Conservation (phyloP, 179 eudicot species). For the Gypsophila paniculata region DNA sequence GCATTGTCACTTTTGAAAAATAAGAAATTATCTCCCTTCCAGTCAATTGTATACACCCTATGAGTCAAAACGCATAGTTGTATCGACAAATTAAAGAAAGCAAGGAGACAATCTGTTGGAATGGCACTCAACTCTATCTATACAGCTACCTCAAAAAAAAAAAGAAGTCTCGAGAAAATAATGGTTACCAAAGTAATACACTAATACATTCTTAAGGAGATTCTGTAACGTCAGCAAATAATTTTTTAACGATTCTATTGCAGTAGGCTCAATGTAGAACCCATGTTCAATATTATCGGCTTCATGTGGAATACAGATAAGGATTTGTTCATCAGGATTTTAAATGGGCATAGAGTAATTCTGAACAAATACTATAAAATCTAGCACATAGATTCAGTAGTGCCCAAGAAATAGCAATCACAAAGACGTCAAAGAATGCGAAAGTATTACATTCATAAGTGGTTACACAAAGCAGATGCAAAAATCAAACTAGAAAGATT, state of each 20-base stretch:
- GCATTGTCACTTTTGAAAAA: not conserved
- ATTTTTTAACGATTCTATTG: not conserved
- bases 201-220: not conserved
- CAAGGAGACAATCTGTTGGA: slow-evolving; percentile 8
- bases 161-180: not conserved
- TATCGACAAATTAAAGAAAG: not conserved
- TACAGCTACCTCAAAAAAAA: slow-evolving; percentile 4
- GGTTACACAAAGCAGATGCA: not conserved
- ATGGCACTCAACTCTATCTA: slow-evolving; percentile 1
- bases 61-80: not conserved
- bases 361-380: not conserved
- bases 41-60: not conserved
- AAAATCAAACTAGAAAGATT: not conserved
- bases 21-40: no score
- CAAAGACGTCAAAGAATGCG: not conserved
- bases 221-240: not conserved
- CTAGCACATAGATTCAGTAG: no score
- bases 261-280: not conserved
- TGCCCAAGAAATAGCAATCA: not conserved
- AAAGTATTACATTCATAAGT: not conserved
- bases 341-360: not conserved
- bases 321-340: not conserved
- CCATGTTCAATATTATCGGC: not conserved
- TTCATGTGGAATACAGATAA: not conserved
- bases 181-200: not conserved